These are phyloP conservation scores for Phanerochaete carnosa DNA, from an alignment of 768 basidiomycete genomes.

Conservation along the genomic window DNA sequence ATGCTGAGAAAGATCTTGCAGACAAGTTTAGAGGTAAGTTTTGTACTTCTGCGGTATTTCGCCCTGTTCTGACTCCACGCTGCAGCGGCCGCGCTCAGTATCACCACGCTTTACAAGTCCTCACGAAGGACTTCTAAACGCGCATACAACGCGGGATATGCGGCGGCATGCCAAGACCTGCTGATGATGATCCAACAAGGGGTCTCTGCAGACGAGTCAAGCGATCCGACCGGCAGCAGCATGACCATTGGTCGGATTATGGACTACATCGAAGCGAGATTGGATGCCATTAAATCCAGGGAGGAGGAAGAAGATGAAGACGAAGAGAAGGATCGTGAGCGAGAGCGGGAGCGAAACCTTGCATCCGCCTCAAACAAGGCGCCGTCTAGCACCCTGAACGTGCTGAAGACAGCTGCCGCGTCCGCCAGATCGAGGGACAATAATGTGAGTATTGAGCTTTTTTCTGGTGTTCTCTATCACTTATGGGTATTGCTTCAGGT, in stretches of 20 bases:
- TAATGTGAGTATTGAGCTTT: slow-evolving; percentile 27
- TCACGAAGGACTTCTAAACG: slow-evolving; percentile 74
- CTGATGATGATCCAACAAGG: slow-evolving; percentile 82
- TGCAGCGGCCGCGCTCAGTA: slow-evolving; percentile 77
- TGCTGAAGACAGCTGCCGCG: slow-evolving; percentile 13
- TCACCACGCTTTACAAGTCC: slow-evolving; percentile 81
- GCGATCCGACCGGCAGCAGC: slow-evolving; percentile 49
- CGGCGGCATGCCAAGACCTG: slow-evolving; percentile 75
- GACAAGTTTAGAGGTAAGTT: slow-evolving; percentile 76
- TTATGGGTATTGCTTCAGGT: slow-evolving; percentile 20
- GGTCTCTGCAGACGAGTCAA: slow-evolving; percentile 53
- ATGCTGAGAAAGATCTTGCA: slow-evolving; percentile 76
- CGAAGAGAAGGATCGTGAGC: slow-evolving; percentile 62
- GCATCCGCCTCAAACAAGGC: slow-evolving; percentile 15
- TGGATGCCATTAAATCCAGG: slow-evolving; percentile 69
- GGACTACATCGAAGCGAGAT: slow-evolving; percentile 82
- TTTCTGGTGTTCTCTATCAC: slow-evolving; percentile 8
- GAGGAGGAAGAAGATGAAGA: slow-evolving; percentile 86
- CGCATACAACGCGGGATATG: slow-evolving; percentile 80
- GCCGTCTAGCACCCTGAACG: slow-evolving; percentile 19
- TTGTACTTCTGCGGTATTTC: not conserved
- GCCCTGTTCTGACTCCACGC: slow-evolving; percentile 8
- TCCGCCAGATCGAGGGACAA: slow-evolving; percentile 17
- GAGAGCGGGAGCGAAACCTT: slow-evolving; percentile 14
- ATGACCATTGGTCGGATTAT: slow-evolving; percentile 78